These are phyloP conservation scores for Lepiota venenata DNA, from an alignment of 768 basidiomycete species.

Conservation along the genomic window DNA sequence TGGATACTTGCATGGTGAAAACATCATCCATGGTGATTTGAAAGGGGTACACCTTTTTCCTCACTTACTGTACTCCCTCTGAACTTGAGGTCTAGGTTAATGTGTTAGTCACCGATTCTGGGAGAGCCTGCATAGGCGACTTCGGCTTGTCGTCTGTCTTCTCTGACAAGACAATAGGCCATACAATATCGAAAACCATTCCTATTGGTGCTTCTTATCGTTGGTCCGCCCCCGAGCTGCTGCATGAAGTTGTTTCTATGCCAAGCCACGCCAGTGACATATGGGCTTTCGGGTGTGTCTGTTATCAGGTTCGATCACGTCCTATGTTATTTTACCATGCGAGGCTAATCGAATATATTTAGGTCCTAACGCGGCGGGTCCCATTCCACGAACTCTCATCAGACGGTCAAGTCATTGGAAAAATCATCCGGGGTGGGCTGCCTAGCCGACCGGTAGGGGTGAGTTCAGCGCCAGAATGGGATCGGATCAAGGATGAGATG, in stretches of 20 bases:
- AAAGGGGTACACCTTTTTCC: constrained; percentile 11
- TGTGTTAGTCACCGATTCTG: constrained; percentile 10
- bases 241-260: not conserved
- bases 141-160: constrained; percentile 12
- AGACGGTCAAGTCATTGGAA: not conserved
- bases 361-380: not conserved
- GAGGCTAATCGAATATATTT: too few relatives aligned
- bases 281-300: constrained; percentile 16
- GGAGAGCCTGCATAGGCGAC: constrained; percentile 13
- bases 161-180: constrained; percentile 2
- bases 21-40: constrained; percentile 15
- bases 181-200: not conserved
- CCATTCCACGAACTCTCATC: not conserved
- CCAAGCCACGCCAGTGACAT: constrained; percentile 14
- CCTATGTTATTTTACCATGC: not conserved
- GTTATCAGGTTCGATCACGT: constrained; percentile 9
- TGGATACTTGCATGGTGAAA: constrained; percentile 11
- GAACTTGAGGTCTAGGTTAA: constrained; percentile 10
- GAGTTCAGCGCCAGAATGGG: not conserved
- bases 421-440: not conserved
- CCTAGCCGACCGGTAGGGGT: not conserved
- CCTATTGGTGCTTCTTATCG: constrained; percentile 1
- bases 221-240: constrained; percentile 17
- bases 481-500: not conserved
- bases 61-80: not conserved